phyloP scores from a whole-genome alignment of 352 stramenopile genomes.

The Globisporangium polare region DNA sequence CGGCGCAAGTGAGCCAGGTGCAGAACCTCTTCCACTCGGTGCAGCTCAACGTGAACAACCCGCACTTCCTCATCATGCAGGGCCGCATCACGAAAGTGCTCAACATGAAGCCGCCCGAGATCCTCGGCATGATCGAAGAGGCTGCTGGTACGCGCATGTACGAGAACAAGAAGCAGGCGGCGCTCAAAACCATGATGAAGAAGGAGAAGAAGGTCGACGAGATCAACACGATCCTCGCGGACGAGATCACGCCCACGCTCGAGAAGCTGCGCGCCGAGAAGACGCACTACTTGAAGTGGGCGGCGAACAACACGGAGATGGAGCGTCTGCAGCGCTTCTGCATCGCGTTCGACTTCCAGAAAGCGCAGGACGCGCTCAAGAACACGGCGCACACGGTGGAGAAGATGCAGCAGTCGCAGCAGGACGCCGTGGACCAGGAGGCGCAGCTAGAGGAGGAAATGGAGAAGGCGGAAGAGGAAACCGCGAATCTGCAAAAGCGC shows the following conservation, averaged over 20 bases:
- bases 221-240: slow-evolving; percentile 96
- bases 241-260: slow-evolving; percentile 99
- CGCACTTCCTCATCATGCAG: slow-evolving; percentile 99
- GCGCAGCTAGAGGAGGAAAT: slow-evolving; percentile 60
- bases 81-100: slow-evolving; percentile 98
- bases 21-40: slow-evolving; percentile 99
- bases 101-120: slow-evolving; percentile 99
- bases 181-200: slow-evolving; percentile 99
- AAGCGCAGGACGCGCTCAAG: slow-evolving; percentile 83
- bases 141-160: slow-evolving; percentile 99
- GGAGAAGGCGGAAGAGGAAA: slow-evolving; percentile 80
- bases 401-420: slow-evolving; percentile 85
- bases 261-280: slow-evolving; percentile 97
- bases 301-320: slow-evolving; percentile 98
- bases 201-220: slow-evolving; percentile 99
- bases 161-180: slow-evolving; percentile 98
- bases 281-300: slow-evolving; percentile 98
- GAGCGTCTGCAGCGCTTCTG: slow-evolving; percentile 97
- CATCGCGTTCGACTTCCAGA: slow-evolving; percentile 94
- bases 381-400: slow-evolving; percentile 87
- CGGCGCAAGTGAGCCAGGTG: slow-evolving; percentile 96
- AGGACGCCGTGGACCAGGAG: slow-evolving; percentile 57
- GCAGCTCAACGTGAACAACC: slow-evolving; percentile 99
- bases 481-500: slow-evolving; percentile 70
- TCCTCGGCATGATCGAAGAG: slow-evolving; percentile 99